Evolutionary conservation across 108 stramenopile species (phyloP).

Genomic region (Cyclotella baltica): DNA sequence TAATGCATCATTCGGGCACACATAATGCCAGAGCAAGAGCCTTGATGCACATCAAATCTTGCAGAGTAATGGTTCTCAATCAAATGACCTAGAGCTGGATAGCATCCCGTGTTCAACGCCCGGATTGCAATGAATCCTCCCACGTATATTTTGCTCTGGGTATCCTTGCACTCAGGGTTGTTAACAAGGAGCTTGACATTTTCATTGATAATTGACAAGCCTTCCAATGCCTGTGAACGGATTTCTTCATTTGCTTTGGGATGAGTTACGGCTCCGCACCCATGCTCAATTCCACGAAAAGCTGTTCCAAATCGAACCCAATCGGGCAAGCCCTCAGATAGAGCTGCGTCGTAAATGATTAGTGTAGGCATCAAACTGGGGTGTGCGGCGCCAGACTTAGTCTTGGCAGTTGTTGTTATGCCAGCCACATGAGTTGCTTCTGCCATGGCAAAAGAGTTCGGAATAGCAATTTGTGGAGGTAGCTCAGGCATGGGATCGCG

Average conservation of each 20-base stretch:
- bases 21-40: slow-evolving; percentile 43
- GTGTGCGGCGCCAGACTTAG: slow-evolving; percentile 36
- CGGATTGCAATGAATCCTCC: slow-evolving; percentile 39
- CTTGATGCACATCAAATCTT: slow-evolving; percentile 42
- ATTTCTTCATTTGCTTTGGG: slow-evolving; percentile 35
- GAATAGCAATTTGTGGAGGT: slow-evolving; percentile 44
- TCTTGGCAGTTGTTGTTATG: slow-evolving; percentile 27
- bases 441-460: slow-evolving; percentile 51
- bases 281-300: slow-evolving; percentile 40
- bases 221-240: slow-evolving; percentile 13
- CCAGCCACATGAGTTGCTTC: slow-evolving; percentile 50
- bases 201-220: slow-evolving; percentile 17
- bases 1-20: slow-evolving; percentile 41
- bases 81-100: slow-evolving; percentile 43
- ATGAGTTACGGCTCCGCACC: slow-evolving; percentile 42
- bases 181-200: slow-evolving; percentile 1
- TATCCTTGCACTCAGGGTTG: slow-evolving; percentile 14
- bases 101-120: slow-evolving; percentile 40
- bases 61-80: slow-evolving; percentile 53
- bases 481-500: slow-evolving; percentile 37
- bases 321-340: slow-evolving; percentile 38
- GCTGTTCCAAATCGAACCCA: slow-evolving; percentile 46
- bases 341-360: slow-evolving; percentile 30
- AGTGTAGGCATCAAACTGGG: slow-evolving; percentile 29
- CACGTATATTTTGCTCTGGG: slow-evolving; percentile 26